phyloP scores from a whole-genome alignment of 1,139 yeast genomes.

The Petasospora fabianii region DNA sequence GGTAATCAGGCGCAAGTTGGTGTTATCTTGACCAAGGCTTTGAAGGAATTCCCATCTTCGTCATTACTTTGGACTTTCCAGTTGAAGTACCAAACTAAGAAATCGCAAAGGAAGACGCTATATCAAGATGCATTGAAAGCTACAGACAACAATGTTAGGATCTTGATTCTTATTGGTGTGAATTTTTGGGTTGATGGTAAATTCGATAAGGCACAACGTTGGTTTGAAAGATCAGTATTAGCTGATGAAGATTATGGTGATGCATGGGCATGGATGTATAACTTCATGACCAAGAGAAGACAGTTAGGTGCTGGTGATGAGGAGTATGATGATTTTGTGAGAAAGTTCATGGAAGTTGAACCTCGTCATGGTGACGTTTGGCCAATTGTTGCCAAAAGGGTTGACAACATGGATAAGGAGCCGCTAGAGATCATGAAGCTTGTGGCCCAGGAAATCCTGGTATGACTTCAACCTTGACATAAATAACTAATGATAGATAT shows the following conservation, averaged over 20 bases:
- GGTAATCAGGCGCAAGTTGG: constrained; percentile 52
- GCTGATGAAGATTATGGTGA: constrained; percentile 66
- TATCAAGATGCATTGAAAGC: constrained; percentile 70
- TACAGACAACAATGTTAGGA: constrained; percentile 57
- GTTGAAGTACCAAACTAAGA: constrained; percentile 41
- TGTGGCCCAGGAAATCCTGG: constrained; percentile 7
- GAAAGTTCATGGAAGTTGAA: constrained; percentile 37
- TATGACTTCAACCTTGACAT: too few species aligned
- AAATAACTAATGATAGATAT: neutral
- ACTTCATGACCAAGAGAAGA: constrained; percentile 31
- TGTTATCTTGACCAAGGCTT: constrained; percentile 54
- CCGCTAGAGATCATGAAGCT: constrained; percentile 36
- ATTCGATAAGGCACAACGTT: constrained; percentile 57
- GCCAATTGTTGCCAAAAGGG: constrained; percentile 44
- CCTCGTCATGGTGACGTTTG: constrained; percentile 62
- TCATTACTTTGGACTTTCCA: constrained; percentile 63
- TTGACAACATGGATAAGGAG: constrained; percentile 38
- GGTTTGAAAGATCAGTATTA: constrained; percentile 70
- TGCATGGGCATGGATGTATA: constrained; percentile 67
- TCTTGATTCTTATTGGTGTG: constrained; percentile 62
- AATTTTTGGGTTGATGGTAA: constrained; percentile 71
- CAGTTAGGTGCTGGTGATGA: constrained; percentile 27
- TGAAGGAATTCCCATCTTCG: constrained; percentile 56
- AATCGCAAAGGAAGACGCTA: constrained; percentile 57
- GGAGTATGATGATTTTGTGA: constrained; percentile 30